Evolutionary conservation across 805 yeast species (phyloP).

Genomic region (Ogataea allantospora): DNA sequence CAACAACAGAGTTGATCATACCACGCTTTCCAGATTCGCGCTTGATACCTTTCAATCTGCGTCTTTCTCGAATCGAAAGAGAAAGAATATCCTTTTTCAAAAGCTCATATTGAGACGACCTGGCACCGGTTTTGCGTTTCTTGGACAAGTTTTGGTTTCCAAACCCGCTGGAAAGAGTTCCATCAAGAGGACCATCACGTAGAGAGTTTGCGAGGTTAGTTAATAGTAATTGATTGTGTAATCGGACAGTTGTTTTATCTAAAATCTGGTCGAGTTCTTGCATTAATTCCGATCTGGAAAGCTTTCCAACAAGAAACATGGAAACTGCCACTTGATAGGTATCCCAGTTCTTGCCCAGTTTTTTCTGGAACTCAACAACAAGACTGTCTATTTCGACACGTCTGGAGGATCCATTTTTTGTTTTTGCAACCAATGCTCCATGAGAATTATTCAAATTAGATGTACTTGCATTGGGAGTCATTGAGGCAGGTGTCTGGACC

Average conservation of each 20-base stretch:
- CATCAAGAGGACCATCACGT: conserved; percentile 68
- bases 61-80: conserved; percentile 78
- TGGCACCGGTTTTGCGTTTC: conserved; percentile 49
- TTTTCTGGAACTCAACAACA: conserved; percentile 69
- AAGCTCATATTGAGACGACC: conserved; percentile 71
- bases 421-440: conserved; percentile 8
- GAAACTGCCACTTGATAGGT: conserved; percentile 78
- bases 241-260: conserved; percentile 45
- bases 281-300: conserved; percentile 73
- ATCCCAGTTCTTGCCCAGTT: conserved; percentile 82
- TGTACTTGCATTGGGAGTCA: conserved; percentile 8
- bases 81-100: conserved; percentile 85
- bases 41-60: conserved; percentile 78
- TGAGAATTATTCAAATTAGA: conserved; percentile 7
- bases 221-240: conserved; percentile 81
- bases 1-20: conserved; percentile 64
- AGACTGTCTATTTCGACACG: conserved; percentile 62
- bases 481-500: conserved; percentile 10
- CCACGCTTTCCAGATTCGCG: conserved; percentile 80
- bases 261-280: conserved; percentile 57
- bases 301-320: conserved; percentile 71
- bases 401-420: conserved; percentile 25
- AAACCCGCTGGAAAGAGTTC: conserved; percentile 46
- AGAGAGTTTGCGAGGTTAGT: conserved; percentile 83
- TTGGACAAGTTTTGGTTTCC: conserved; percentile 36